Conservation (phyloP, 768 basidiomycete genomes). For the Lanmaoa pseudosensibilis region DNA sequence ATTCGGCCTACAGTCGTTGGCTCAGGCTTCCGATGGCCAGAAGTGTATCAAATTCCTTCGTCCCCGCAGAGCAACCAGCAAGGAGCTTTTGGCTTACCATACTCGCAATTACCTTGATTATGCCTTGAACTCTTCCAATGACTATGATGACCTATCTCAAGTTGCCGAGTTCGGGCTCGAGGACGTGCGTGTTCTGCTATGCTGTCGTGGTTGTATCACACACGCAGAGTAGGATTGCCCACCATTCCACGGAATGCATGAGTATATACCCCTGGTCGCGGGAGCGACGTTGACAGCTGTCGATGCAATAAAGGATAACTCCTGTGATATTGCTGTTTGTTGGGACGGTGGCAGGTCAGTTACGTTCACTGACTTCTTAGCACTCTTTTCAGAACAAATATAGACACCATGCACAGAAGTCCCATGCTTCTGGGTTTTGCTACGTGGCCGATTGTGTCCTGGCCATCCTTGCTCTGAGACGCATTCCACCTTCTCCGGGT, state of each 20-base stretch:
- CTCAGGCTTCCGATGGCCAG: constrained; percentile 18
- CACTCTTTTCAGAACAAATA: constrained; percentile 1
- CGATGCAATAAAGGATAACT: constrained; percentile 49
- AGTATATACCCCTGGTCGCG: constrained; percentile 71
- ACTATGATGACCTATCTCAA: constrained; percentile 23
- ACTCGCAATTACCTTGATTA: constrained; percentile 67
- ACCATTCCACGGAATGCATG: constrained; percentile 62
- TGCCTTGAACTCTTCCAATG: constrained; percentile 41
- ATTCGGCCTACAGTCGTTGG: constrained; percentile 46
- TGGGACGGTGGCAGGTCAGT: constrained; percentile 89
- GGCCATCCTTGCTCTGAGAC: constrained; percentile 70
- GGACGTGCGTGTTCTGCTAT: constrained; percentile 42
- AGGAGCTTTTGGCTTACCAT: constrained; percentile 68
- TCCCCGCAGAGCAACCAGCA: constrained; percentile 52
- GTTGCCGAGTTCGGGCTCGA: constrained; percentile 54
- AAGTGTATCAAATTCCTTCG: constrained; percentile 46
- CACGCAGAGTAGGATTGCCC: constrained; percentile 70
- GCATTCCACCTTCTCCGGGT: constrained; percentile 25
- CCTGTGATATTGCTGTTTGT: constrained; percentile 65
- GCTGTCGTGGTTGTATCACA: background rate
- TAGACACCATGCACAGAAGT: constrained; percentile 83
- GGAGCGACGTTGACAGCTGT: constrained; percentile 80
- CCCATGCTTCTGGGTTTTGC: constrained; percentile 85
- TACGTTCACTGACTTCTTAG: background rate
- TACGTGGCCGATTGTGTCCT: constrained; percentile 91